Evolutionary conservation across 257 asterid genomes (phyloP), one percentile per base, ranked within the genome.

Genomic region (Ajuga chamaepitys): DNA sequence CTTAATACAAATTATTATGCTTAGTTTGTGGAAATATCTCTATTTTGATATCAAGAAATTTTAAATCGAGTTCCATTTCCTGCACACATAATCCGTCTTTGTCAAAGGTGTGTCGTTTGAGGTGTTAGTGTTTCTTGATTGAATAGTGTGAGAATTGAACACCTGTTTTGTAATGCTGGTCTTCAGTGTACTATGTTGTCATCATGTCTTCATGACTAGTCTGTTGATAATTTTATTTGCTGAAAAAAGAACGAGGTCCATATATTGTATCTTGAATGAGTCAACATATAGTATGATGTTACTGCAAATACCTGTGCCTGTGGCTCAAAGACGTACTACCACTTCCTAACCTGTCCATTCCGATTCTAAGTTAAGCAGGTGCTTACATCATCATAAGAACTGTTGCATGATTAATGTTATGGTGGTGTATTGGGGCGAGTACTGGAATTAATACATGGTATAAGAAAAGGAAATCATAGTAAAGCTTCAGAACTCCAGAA

Each of bases 341-440:
- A 22, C 17, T 24, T 58, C 22, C 50, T 3, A 10, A 51, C 26
- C 20, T 25, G 44, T 13, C 20, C 41, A 30, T 8, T 51, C 37
- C 13, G 20, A 44, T 44, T 46, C 40, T 57, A 9, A 14, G 2
- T 1, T 50, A 50, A 34, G 20, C 9, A 47, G 25, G 58, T 56
- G 46, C 53, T 21, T 44, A 21, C 53, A 16, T 51, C 38, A 44
- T 60, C 18, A 1, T 17, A 12, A 20, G 68, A 69, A 22, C 62
- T 48, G 53, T 20, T 68, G 52, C 67, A 69, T 38, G 62, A 48
- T 28, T 8, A 12, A 22, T 28, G 62, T 50, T 44, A 60, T 46
- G 21, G 64, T 26, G 8, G 40, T 20, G 18, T 22, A 14, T 9
- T 35, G 34, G 64, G 7, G 34, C 3, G 51, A 20, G 45, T 17